These are phyloP conservation scores for Dimocarpus longan DNA, from an alignment of 345 rosid genomes.

Conservation along the genomic window DNA sequence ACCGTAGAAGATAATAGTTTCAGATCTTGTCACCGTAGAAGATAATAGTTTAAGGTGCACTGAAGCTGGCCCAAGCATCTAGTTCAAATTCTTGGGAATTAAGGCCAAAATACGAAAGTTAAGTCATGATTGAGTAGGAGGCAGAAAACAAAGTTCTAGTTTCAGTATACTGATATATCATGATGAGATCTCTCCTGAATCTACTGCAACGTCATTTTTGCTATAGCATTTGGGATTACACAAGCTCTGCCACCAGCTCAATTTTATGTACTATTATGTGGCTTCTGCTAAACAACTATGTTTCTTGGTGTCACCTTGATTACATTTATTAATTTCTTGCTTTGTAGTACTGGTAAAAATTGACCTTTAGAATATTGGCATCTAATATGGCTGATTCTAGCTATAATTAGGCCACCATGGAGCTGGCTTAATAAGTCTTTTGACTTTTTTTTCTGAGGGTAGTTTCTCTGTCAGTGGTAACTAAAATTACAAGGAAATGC, in stretches of 20 bases:
- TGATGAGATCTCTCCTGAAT: background rate
- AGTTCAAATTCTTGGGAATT: background rate
- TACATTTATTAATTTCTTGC: background rate
- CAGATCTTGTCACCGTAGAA: background rate
- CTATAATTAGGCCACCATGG: background rate
- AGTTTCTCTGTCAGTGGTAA: too few relatives aligned
- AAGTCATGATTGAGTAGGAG: background rate
- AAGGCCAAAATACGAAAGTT: background rate
- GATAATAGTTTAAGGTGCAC: background rate
- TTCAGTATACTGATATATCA: background rate
- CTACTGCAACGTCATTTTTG: background rate
- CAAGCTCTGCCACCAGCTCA: background rate
- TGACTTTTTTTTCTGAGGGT: too few relatives aligned
- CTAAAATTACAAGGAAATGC: too few relatives aligned
- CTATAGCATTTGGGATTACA: background rate
- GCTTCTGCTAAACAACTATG: background rate
- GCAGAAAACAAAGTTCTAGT: background rate
- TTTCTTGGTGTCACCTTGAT: background rate
- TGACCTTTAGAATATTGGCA: background rate
- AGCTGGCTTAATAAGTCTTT: background rate
- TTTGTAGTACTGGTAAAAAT: background rate
- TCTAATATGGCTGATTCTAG: background rate
- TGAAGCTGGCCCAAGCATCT: background rate
- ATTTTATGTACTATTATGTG: background rate
- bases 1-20: background rate